Evolutionary conservation across 1,139 yeast genomes (phyloP), one percentile per base, ranked within the genome.

Genomic region (Suhomyces terraborum): DNA sequence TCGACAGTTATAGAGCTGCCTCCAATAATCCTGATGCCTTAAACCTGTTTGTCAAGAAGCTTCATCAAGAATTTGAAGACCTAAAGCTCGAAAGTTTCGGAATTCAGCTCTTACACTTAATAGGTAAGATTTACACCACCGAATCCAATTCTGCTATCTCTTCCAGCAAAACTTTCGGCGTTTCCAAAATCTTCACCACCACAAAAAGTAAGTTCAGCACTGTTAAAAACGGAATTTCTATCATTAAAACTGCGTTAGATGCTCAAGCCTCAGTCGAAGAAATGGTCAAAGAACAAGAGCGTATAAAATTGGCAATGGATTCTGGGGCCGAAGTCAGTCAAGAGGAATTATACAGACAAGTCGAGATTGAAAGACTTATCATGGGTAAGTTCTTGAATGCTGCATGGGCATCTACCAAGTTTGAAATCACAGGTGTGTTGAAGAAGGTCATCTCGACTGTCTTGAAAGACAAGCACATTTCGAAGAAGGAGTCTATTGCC

Each of bases 361-460:
- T 79, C 6, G 84, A 82, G 54, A 75, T 78, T 55, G 88, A 84
- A 56, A 70, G 84, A 41, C 65, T 75, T 25, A 75, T 84, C 61
- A 82, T 85, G 3, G 93, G 94, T 20, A 84, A 85, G 59, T 73
- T 85, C 39, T 70, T 85, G 42, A 85, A 84, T 13, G 82, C 88
- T 8, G 88, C 87, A 17, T 85, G 95, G 95, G 86, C 84, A 1
- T 74, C 86, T 30, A 80, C 88, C 12, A 84, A 82, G 53, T 84
- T 79, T 55, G 95, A 85, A 61, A 80, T 84, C 35, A 81, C 83
- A 35, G 78, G 82, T 20, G 77, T 84, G 6, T 64, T 85, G 50
- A 79, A 80, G 51, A 82, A 79, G 49, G 91, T 84, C 8, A 81
- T 88, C 55, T 77, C 79, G 43, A 69, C 64, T 45, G 66, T 85